phyloP scores from a whole-genome alignment of 345 rosid species.

The Combretum micranthum region DNA sequence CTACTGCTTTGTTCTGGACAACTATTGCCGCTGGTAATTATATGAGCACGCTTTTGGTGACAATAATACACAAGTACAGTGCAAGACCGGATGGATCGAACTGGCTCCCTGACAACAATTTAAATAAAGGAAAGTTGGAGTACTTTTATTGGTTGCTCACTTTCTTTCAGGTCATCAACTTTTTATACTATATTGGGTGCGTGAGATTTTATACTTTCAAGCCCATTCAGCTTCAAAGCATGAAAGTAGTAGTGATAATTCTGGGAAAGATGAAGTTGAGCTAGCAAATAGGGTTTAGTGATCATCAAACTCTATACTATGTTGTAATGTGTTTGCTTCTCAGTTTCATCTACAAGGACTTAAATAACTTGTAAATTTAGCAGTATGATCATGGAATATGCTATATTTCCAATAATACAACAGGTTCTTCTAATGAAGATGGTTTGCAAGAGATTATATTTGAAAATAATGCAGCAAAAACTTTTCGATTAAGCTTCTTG shows the following conservation, averaged over 20 bases:
- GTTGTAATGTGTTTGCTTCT: too few species aligned
- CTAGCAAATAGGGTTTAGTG: conserved; percentile 26
- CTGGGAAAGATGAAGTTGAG: conserved; percentile 25
- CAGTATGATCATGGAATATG: too few species aligned
- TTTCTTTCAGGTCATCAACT: conserved; percentile 45
- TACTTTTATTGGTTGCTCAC: conserved; percentile 82
- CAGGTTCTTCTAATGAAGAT: too few species aligned
- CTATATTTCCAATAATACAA: too few species aligned
- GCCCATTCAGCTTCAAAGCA: conserved; percentile 49
- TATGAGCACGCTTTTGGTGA: conserved; percentile 59
- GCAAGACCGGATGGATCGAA: conserved; percentile 61
- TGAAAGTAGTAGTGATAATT: conserved; percentile 6
- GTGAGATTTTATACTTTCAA: conserved; percentile 66
- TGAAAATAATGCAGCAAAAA: too few species aligned
- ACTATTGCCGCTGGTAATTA: conserved; percentile 71
- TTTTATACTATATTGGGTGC: conserved; percentile 52
- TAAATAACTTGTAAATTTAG: too few species aligned
- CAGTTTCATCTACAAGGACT: too few species aligned
- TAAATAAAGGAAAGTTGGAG: conserved; percentile 75
- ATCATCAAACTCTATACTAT: too few species aligned
- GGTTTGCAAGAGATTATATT: too few species aligned
- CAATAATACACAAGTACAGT: conserved; percentile 59
- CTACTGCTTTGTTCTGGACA: conserved; percentile 67
- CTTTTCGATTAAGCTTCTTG: too few species aligned
- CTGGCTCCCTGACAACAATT: conserved; percentile 70